Evolutionary conservation across 2,329 filamentous ascomycete genomes (phyloP).

Genomic region (Fusarium transvaalense): DNA sequence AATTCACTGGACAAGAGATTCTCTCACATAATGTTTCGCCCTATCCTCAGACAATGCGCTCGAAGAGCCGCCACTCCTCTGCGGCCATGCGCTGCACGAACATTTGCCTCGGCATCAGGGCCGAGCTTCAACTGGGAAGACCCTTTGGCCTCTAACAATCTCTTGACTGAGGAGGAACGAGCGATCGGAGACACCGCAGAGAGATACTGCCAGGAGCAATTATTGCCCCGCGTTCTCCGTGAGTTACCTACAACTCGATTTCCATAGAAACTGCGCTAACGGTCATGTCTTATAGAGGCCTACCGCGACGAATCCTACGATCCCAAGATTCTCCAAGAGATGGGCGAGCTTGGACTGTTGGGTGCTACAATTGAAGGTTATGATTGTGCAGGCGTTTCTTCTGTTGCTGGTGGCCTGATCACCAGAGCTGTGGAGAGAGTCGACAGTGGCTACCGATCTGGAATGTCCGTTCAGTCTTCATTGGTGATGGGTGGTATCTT

Average conservation of each 20-base stretch:
- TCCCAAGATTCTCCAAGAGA: slow-evolving; percentile 85
- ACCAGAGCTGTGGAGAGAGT: slow-evolving; percentile 91
- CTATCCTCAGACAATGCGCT: slow-evolving; percentile 49
- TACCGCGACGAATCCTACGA: slow-evolving; percentile 90
- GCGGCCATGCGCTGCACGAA: slow-evolving; percentile 48
- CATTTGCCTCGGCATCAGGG: slow-evolving; percentile 54
- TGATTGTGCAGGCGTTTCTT: slow-evolving; percentile 88
- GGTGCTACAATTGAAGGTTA: slow-evolving; percentile 90
- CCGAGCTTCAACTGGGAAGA: slow-evolving; percentile 89
- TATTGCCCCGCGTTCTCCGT: slow-evolving; percentile 90
- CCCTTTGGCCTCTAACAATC: slow-evolving; percentile 78
- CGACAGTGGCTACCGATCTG: slow-evolving; percentile 90
- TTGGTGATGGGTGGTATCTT: slow-evolving; percentile 94
- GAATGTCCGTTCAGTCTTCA: slow-evolving; percentile 93
- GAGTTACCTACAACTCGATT: slow-evolving; percentile 41
- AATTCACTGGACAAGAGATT: not conserved
- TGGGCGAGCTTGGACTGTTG: slow-evolving; percentile 91
- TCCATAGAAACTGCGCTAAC: slow-evolving; percentile 22
- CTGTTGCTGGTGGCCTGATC: slow-evolving; percentile 89
- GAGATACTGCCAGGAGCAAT: slow-evolving; percentile 90
- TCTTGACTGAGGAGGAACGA: slow-evolving; percentile 90
- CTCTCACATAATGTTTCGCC: slow-evolving; percentile 49
- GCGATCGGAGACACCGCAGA: slow-evolving; percentile 92
- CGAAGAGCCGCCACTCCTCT: slow-evolving; percentile 42
- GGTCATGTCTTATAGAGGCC: slow-evolving; percentile 68